Evolutionary conservation across 805 yeast species (phyloP), one percentile per base, ranked within the genome.

Genomic region (Candida pseudoglaebosa): DNA sequence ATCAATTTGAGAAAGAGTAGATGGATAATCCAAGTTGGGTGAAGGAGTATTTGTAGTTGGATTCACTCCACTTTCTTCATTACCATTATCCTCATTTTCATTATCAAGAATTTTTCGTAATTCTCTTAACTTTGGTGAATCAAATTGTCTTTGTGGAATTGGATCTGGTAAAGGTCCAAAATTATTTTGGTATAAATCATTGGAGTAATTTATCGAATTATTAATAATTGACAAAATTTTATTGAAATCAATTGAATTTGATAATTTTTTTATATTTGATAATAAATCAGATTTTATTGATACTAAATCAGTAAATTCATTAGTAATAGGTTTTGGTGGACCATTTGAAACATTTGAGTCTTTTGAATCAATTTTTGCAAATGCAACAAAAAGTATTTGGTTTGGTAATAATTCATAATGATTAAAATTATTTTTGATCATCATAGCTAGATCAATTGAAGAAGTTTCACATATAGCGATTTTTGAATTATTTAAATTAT

Each of bases 61-160:
- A 24, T 18, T 38, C 18, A 17, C 7, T 21, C 39, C 31, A 21
- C 14, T 24, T 5, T 18, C 6, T 24, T 32, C 15, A 9, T n/a
- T n/a, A 4, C 34, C 37, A 39, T 65, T 73, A 39, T 53, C 59
- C 5, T 35, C 39, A 39, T 66, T 72, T 39, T 53, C 59, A 40
- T 49, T 57, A 35, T 69, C 74, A 40, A 69, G 60, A 8, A 50
- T 43, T 58, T 91, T 90, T 41, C 98, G 74, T 41, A 89, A 72
- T 53, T 93, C 99, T 39, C 98, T 71, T 40, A 91, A 67, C 46
- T 80, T 84, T 4, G 96, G 91, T 0, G 96, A 85, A 59, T 89
- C 96, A 61, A 85, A 89, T 39, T 78, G 81, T 45, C 95, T 77
- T 19, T 75, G 67, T 2, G 79, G 64, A 17, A 75, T 63, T 21